Evolutionary conservation across 768 basidiomycete species (phyloP).

Genomic region (Fibroporia radiculosa): DNA sequence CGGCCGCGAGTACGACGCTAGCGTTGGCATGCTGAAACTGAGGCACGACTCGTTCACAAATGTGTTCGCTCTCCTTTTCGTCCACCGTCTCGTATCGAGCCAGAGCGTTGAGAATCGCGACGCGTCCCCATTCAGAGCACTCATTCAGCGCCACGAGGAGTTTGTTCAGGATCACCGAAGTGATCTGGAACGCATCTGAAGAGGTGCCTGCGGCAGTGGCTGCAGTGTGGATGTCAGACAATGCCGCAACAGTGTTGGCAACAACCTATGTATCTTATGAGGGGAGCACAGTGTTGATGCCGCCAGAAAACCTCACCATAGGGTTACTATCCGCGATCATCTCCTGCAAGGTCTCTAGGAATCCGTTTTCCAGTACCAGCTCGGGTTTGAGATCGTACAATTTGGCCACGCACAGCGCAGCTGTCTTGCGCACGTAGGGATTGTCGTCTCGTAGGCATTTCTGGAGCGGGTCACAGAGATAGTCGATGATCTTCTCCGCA

Average conservation of each 20-base stretch:
- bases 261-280: constrained; percentile 95
- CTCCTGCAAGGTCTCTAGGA: constrained; percentile 80
- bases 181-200: constrained; percentile 72
- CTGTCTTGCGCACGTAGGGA: constrained; percentile 97
- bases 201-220: constrained; percentile 53
- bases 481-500: constrained; percentile 99
- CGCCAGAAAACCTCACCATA: constrained; percentile 53
- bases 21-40: constrained; percentile 98
- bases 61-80: constrained; percentile 95
- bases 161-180: constrained; percentile 76
- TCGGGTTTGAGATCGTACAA: constrained; percentile 96
- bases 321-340: constrained; percentile 96
- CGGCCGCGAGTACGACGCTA: constrained; percentile 91
- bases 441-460: constrained; percentile 92
- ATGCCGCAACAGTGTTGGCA: constrained; percentile 89
- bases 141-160: constrained; percentile 94
- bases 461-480: constrained; percentile 91
- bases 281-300: background rate
- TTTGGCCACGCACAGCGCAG: constrained; percentile 94
- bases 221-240: constrained; percentile 85
- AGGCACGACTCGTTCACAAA: constrained; percentile 96
- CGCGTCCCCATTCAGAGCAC: constrained; percentile 98
- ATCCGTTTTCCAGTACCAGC: constrained; percentile 91
- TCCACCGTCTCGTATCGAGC: constrained; percentile 78
- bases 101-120: constrained; percentile 84